Percentiles rank a stretch among this genome's conserved stretches.
phyloP scores from a whole-genome alignment of 768 basidiomycete species.

The Leccinum imitatum region DNA sequence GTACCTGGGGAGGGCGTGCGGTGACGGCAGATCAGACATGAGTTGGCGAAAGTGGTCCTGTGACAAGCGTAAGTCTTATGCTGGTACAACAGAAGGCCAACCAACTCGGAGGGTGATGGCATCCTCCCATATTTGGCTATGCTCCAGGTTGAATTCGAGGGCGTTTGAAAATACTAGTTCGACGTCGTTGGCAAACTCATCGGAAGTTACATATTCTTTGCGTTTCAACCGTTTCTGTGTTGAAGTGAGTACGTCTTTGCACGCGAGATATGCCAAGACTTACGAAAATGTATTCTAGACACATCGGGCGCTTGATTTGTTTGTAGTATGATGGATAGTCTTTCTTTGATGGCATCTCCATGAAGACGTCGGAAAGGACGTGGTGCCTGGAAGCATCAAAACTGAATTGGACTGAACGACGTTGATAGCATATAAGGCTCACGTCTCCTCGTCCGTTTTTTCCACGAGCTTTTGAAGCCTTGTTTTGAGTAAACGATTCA shows the following conservation, averaged over 20 bases:
- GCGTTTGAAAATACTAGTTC: constrained; percentile 92
- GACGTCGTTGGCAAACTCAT: constrained; percentile 81
- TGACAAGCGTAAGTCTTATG: constrained; percentile 10
- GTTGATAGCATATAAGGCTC: constrained; percentile 27
- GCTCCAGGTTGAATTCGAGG: constrained; percentile 82
- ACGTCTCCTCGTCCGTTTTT: constrained; percentile 68
- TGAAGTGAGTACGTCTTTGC: not conserved
- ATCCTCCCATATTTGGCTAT: constrained; percentile 81
- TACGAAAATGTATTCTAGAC: constrained; percentile 75
- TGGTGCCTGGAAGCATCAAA: constrained; percentile 50
- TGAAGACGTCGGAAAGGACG: constrained; percentile 69
- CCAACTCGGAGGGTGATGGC: constrained; percentile 64
- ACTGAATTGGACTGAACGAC: constrained; percentile 2
- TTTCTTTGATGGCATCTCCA: constrained; percentile 80
- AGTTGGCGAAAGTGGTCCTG: constrained; percentile 74
- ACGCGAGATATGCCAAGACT: constrained; percentile 29
- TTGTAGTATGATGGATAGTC: constrained; percentile 80
- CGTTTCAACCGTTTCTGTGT: constrained; percentile 75
- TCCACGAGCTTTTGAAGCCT: constrained; percentile 67
- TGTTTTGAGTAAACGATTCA: constrained; percentile 64
- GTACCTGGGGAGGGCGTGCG: constrained; percentile 64
- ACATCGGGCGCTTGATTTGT: constrained; percentile 75
- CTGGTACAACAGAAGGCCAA: constrained; percentile 10
- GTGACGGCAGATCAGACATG: constrained; percentile 75
- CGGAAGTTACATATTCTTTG: constrained; percentile 67